Evolutionary conservation across 108 stramenopile species (phyloP), one percentile per base, ranked within the genome.

Genomic region (Cyclostephanos tholiformis): DNA sequence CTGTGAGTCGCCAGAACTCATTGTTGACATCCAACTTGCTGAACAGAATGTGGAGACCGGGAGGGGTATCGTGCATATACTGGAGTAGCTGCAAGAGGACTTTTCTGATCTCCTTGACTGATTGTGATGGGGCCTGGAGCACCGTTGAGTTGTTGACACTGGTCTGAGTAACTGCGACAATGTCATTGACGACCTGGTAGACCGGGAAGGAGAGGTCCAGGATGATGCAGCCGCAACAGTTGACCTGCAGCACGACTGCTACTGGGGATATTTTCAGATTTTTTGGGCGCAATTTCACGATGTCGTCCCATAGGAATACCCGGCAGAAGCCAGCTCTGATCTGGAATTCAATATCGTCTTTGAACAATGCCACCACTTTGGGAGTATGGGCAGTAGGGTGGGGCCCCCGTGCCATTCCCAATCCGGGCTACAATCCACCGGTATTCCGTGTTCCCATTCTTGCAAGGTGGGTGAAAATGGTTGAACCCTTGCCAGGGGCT

Each of bases 401-500:
- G 1, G 65, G 6, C 65, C 65, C 0, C 65, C 2, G 9, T 67
- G 25, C 27, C 52, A 25, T 6, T 48, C 8, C 65, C 65, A 67
- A 67, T 67, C 46, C 13, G 48, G 25, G 7, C 65, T 49, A 52
- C 65, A 67, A 27, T 67, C 49, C 4, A 67, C 65, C 20, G 32
- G 29, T 26, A 32, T 20, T 16, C 65, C 65, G 27, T 55, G 20
- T n/a, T n/a, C n/a, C n/a, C n/a, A n/a, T n/a, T n/a, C n/a, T n/a
- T n/a, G n/a, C n/a, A n/a, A n/a, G n/a, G n/a, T n/a, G n/a, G n/a
- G n/a, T n/a, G n/a, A n/a, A n/a, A n/a, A n/a, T n/a, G n/a, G n/a
- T n/a, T n/a, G n/a, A n/a, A n/a, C n/a, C n/a, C n/a, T n/a, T n/a
- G n/a, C n/a, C n/a, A n/a, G n/a, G n/a, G n/a, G n/a, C n/a, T n/a